Base-by-base conservation (phyloP, 2,329 filamentous ascomycete genomes). In the Xylariaceae sp. region DNA sequence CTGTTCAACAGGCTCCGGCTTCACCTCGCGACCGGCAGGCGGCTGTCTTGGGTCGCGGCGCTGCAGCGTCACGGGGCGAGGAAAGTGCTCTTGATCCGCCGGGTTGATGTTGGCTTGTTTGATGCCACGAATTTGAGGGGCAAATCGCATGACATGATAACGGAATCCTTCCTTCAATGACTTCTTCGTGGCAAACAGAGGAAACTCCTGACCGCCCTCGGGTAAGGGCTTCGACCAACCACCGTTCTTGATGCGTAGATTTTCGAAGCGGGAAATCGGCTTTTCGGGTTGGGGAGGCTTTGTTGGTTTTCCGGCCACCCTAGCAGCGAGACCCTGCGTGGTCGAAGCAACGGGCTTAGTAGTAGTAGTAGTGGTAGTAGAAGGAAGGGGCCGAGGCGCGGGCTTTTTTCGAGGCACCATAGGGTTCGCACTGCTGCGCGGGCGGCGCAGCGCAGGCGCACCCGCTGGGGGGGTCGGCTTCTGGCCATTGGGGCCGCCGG, bases 31-130 rank as follows among this genome's bases (percentile, higher is more conserved):
- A 57, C 87, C 83, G 35, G 87, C 82, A 0, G 86, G 78, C 51
- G 81, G 85, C 67, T 85, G 87, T 67, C 87, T 84, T 15, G 92
- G 91, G 71, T 97, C 92, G 58, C 94, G 88, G 63, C 94, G 87
- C 71, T 97, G 92, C 44, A 99, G 78, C 44, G 90, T 88, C 37
- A 97, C 89, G 0, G 94, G 94, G 34, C 92, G 85, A 15, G 89
- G 88, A 71, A 97, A 99, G 55, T 95, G 86, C 4, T 86, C 79
- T 65, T 93, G 87, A 66, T 87, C 77, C 30, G 79, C 79, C 1
- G 85, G 83, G 69, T 97, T 87, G 61, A 90, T 71, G 45, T 62
- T 80, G 86, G 82, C 66, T 88, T 88, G 62, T 78, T 78, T 17
- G 72, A 73, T 8, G 75, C 68, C 52, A 61, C 65, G 9, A 78